Evolutionary conservation across 352 stramenopile species (phyloP), one percentile per base, ranked within the genome.

Genomic region (Phytophthora cryptogea): DNA sequence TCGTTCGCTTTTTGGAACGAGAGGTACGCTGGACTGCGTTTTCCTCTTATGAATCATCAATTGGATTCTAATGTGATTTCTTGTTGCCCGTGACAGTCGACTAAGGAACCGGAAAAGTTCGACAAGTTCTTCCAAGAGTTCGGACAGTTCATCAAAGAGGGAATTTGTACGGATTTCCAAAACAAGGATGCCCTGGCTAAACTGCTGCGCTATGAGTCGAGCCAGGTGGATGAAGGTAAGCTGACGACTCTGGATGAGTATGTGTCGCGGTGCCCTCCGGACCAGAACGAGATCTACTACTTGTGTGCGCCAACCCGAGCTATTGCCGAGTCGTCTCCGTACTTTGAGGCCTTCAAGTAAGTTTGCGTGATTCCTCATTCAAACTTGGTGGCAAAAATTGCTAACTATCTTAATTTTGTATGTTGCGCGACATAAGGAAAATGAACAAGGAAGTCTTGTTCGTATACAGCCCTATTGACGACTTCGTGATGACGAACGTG

Each of bases 211-310:
- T 99, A 99, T 78, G 97, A 99, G 77, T 98, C 92, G 31, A 98
- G 94, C 51, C 95, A 97, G 49, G 80, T 93, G 28, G 89, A 97
- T 32, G 68, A 68, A 3, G 92, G 86, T 23, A 92, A 99, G 63
- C 70, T 98, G 10, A 95, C 90, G 17, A 98, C 96, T 23, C 77
- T 99, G 7, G 98, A 99, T 65, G 97, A 99, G 76, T 99, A 99
- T 68, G 87, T 99, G 53, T 97, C 90, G 32, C 93, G 97, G 44
- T 95, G 92, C 54, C 78, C 90, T 47, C 92, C 95, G 2, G 90
- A 98, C 55, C 96, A 99, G 73, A 98, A 99, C 61, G 91, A 99
- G 54, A 99, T 99, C 61, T 99, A 99, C 80, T 99, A 99, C 74
- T 62, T 99, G 26, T 97, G 88, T 54, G 97, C 97, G 5, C 97